These are phyloP conservation scores for Torulaspora gathmanii DNA, from an alignment of 805 yeast species.

Conservation along the genomic window DNA sequence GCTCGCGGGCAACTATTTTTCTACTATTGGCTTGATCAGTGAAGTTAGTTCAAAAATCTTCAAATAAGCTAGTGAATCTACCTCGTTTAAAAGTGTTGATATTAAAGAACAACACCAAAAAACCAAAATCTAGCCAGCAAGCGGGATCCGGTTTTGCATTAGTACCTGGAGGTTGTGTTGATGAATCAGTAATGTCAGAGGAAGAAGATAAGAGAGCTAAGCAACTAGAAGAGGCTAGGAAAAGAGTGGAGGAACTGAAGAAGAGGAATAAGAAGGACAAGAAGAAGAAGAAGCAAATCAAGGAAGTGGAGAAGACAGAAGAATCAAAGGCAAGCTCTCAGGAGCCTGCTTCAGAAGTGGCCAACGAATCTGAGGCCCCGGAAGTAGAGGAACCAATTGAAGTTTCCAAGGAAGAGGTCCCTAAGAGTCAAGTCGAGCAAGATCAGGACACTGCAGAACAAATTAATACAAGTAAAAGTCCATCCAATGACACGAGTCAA, in stretches of 20 bases:
- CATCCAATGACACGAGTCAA: slow-evolving; percentile 4
- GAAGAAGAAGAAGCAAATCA: slow-evolving; percentile 37
- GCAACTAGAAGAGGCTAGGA: slow-evolving; percentile 68
- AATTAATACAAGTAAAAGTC: slow-evolving; percentile 4
- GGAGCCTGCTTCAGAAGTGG: slow-evolving; percentile 27
- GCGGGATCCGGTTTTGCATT: not conserved
- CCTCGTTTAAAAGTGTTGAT: not conserved
- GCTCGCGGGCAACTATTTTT: too few species aligned
- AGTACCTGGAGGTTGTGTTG: not conserved
- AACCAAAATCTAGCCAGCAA: not conserved
- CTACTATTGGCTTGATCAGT: not conserved
- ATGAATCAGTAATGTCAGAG: slow-evolving; percentile 25
- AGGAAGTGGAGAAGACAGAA: slow-evolving; percentile 8
- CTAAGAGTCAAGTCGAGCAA: slow-evolving; percentile 12
- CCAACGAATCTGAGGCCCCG: slow-evolving; percentile 39
- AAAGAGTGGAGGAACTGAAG: slow-evolving; percentile 66
- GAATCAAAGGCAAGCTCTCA: not conserved
- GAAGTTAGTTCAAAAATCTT: not conserved
- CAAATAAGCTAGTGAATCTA: not conserved
- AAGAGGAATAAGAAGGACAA: slow-evolving; percentile 50
- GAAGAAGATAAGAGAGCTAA: slow-evolving; percentile 45
- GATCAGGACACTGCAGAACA: slow-evolving; percentile 9
- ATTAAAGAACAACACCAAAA: not conserved
- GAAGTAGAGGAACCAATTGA: slow-evolving; percentile 20
- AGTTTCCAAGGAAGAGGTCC: slow-evolving; percentile 4